Evolutionary conservation across 148 eudicot genomes (phyloP), one percentile per base, ranked within the genome.

Genomic region (Fagopyrum esculentum): DNA sequence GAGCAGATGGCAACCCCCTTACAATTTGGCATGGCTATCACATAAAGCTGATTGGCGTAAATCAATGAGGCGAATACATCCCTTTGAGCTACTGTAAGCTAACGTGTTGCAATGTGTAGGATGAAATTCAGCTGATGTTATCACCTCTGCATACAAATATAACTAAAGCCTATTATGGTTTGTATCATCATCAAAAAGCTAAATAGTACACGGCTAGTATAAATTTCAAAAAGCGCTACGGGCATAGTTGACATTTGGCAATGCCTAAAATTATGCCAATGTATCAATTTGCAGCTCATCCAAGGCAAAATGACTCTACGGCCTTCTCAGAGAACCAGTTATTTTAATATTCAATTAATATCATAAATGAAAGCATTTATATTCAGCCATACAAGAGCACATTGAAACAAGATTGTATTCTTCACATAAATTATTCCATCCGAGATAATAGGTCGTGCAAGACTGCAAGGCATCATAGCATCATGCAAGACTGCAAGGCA

Each of bases 31-130:
- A 85, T 90, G 90, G 79, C 82, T 77, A 80, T 90, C 95, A 82
- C 91, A 88, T 64, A 90, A 75, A 72, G 91, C 95, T 78, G 91
- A 88, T 80, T 90, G 91, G 74, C 95, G 90, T 83, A 90, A 85
- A 84, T 90, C 91, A 72, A 90, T 84, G 71, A 90, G 90, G 57
- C 91, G 91, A 50, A 90, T 84, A 56, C 86, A 86, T 69, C 95
- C 91, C 80, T 88, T 90, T 75, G 95, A 90, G 69, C 95, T 90
- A 84, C 91, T 86, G 79, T 90, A 90, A 9, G 91, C 95, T 84
- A 90, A 84, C 69, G 69, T 90, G 78, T 90, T 88, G 82, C 95
- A 90, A 75, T 88, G 91, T 61, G 80, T 79, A 57, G 91, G 95
- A 78, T 90, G 95, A 79, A 90, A 90, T 81, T 90, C 95, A 17